Conservation (phyloP, 805 yeast genomes). For the Candida schatavii region DNA sequence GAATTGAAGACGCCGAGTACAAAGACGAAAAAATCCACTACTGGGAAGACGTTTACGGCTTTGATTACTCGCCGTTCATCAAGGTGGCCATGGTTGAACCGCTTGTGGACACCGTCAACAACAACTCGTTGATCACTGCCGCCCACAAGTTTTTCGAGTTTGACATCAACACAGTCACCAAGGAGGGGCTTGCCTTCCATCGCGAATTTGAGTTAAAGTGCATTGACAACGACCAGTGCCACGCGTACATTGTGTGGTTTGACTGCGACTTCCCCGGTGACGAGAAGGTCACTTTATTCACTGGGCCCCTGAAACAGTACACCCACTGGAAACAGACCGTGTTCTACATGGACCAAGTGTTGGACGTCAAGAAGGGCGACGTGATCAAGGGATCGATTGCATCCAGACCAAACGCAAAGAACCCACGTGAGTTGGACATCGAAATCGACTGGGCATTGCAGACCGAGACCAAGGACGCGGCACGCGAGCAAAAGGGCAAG, state of each 20-base stretch:
- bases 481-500: slow-evolving; percentile 58
- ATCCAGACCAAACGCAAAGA: slow-evolving; percentile 69
- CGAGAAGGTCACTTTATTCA: slow-evolving; percentile 71
- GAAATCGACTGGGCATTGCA: slow-evolving; percentile 58
- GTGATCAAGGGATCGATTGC: slow-evolving; percentile 65
- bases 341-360: slow-evolving; percentile 80
- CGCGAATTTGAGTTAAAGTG: slow-evolving; percentile 69
- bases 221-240: slow-evolving; percentile 74
- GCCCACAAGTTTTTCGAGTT: slow-evolving; percentile 70
- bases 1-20: slow-evolving; percentile 89
- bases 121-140: slow-evolving; percentile 68
- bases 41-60: slow-evolving; percentile 98
- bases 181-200: slow-evolving; percentile 77
- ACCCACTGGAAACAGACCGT: slow-evolving; percentile 99
- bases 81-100: slow-evolving; percentile 90
- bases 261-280: slow-evolving; percentile 84
- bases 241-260: slow-evolving; percentile 92
- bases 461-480: slow-evolving; percentile 42
- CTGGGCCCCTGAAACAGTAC: slow-evolving; percentile 91
- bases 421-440: slow-evolving; percentile 90
- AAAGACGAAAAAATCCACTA: slow-evolving; percentile 86
- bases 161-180: slow-evolving; percentile 84
- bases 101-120: slow-evolving; percentile 90
- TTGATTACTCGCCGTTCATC: slow-evolving; percentile 89
- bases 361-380: slow-evolving; percentile 77